Conservation (phyloP, 768 basidiomycete species). For the Amylocystis lapponica region DNA sequence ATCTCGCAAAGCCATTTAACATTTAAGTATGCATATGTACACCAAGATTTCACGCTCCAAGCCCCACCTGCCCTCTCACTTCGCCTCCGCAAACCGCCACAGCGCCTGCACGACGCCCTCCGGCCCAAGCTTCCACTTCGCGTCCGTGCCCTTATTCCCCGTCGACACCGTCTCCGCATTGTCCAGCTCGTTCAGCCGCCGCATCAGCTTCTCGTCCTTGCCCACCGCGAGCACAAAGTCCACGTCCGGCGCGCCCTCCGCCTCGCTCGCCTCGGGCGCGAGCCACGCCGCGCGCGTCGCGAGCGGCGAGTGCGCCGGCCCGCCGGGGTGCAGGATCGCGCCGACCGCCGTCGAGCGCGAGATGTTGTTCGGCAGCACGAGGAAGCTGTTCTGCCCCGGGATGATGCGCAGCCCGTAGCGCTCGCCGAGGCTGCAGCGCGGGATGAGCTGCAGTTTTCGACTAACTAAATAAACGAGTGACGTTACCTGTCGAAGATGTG, state of each 20-base stretch:
- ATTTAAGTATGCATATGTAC: no score
- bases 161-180: conserved; percentile 69
- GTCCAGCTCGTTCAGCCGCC: conserved; percentile 70
- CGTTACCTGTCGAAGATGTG: conserved; percentile 73
- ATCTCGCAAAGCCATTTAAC: conserved; percentile 75
- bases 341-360: conserved; percentile 81
- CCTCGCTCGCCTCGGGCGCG: conserved; percentile 31
- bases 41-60: no score
- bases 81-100: conserved; percentile 26
- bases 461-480: not conserved
- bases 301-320: conserved; percentile 35
- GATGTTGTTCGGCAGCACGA: conserved; percentile 77
- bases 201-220: conserved; percentile 73
- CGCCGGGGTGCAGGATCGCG: conserved; percentile 67
- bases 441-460: not conserved
- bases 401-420: conserved; percentile 80
- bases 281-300: conserved; percentile 36
- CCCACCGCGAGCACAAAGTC: conserved; percentile 64
- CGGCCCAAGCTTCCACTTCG: conserved; percentile 54
- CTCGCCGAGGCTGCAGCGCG: conserved; percentile 56
- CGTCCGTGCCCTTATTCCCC: conserved; percentile 75
- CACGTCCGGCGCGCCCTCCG: conserved; percentile 34
- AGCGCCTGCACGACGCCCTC: conserved; percentile 32
- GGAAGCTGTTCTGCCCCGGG: conserved; percentile 73
- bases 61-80: no score